Evolutionary conservation across 106 monocot species (phyloP), one percentile per base, ranked within the genome.

Genomic region (Acorus gramineus): DNA sequence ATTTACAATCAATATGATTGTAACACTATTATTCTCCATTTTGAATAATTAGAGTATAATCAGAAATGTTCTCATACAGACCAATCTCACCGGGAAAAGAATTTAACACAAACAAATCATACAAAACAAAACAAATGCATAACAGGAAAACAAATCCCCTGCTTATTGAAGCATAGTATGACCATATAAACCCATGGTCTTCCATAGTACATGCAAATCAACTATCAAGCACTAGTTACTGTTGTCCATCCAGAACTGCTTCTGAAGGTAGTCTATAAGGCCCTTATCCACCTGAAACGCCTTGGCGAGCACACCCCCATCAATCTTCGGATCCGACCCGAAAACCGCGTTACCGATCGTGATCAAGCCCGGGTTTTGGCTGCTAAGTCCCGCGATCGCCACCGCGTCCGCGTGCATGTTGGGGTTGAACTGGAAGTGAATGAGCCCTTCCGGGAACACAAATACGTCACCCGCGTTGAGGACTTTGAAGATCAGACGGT

Each of bases 251-350:
- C 14, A 59, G n/a, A 28, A 14, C 58, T 42, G 58, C 7, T 13
- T 7, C 58, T 59, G 58, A 0, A 59, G 6, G 12, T 14, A 59
- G 58, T 28, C 58, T 4, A 59, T 14, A 28, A 59, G 5, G 7
- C 43, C 4, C 58, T 59, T 42, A 14, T 59, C 58, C 58, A 59
- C 14, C 58, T 59, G 58, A 14, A 59, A 59, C 14, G 58, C 58
- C 58, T 59, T 59, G 7, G 58, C n/a, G 43, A 59, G 58, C 14
- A 59, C 14, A 59, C 43, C 58, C 14, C 7, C 58, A 13, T 7
- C 7, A 0, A 59, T 59, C 14, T 11, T 2, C 10, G 58, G 58
- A 11, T 59, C 43, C 10, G 58, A 59, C n/a, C 58, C 58, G 14
- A 11, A 59, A 7, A 59, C 58, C 2, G 58, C 58, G 14, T 59